phyloP scores from a whole-genome alignment of 345 rosid genomes.

The Eucalyptus regnans region DNA sequence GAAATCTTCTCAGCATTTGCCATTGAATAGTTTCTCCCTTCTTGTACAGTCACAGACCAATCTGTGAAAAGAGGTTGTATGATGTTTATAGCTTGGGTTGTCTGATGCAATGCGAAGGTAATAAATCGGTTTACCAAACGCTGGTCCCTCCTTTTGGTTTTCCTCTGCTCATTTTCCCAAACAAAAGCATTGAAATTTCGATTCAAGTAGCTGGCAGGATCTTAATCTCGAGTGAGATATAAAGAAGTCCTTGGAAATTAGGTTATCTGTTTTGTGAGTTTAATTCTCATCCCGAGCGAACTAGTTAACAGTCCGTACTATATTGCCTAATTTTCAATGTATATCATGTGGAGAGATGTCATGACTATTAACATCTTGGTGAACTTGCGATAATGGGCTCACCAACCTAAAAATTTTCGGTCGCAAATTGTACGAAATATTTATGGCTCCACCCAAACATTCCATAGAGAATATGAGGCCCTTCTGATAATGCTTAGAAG shows the following conservation, averaged over 20 bases:
- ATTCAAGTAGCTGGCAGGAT: neutral
- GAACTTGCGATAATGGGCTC: neutral
- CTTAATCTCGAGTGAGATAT: neutral
- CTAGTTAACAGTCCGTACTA: neutral
- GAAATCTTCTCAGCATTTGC: neutral
- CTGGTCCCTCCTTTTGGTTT: neutral
- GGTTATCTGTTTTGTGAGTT: neutral
- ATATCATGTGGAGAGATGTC: neutral
- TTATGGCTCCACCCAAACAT: neutral
- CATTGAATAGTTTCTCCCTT: neutral
- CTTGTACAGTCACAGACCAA: neutral
- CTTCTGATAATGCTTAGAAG: neutral
- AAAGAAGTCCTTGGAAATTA: neutral
- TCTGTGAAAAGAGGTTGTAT: neutral
- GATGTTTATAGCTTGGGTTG: neutral
- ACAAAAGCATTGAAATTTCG: neutral
- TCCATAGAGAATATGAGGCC: neutral
- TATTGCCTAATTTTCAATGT: neutral
- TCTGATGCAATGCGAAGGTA: neutral
- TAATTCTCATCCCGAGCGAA: neutral
- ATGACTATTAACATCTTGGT: fast-evolving
- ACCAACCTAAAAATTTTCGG: neutral
- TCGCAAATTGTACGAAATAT: neutral
- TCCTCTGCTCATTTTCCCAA: neutral
- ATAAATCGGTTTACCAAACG: neutral